Conservation (phyloP, 345 rosid species). For the Acer yangbiense region DNA sequence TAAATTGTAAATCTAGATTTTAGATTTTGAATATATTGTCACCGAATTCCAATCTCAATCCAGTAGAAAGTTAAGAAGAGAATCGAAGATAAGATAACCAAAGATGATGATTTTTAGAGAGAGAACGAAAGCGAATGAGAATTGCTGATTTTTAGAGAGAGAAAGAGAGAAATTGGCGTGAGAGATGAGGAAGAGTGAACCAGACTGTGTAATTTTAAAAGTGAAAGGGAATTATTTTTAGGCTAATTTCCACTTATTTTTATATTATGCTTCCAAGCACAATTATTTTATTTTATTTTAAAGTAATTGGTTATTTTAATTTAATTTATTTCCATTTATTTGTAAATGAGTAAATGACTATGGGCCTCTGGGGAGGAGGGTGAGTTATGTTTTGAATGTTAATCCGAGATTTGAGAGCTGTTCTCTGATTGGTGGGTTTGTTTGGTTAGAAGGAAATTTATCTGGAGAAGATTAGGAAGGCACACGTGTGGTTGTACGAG, state of each 20-base stretch:
- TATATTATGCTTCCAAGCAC: no score
- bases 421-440: slow-evolving; percentile 14
- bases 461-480: not conserved
- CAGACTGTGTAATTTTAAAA: slow-evolving; percentile 7
- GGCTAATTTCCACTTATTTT: no score
- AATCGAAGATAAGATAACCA: not conserved
- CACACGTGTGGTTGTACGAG: slow-evolving; percentile 25
- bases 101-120: not conserved
- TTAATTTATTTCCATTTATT: not conserved
- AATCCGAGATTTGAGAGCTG: not conserved
- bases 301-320: no score
- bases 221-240: not conserved
- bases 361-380: no score
- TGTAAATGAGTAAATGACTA: no score
- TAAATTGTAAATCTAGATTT: not conserved
- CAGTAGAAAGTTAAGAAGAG: not conserved
- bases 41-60: slow-evolving; percentile 1
- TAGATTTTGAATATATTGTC: not conserved
- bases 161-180: not conserved
- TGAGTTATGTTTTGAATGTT: not conserved
- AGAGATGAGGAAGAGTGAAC: slow-evolving; percentile 15
- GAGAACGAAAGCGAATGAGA: not conserved
- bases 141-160: not conserved
- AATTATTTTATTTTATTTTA: not conserved
- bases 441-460: not conserved